Percentiles rank a stretch among this genome's conserved stretches.
phyloP scores from a whole-genome alignment of 148 eudicot genomes.

The Rhododendron kiyosumense region DNA sequence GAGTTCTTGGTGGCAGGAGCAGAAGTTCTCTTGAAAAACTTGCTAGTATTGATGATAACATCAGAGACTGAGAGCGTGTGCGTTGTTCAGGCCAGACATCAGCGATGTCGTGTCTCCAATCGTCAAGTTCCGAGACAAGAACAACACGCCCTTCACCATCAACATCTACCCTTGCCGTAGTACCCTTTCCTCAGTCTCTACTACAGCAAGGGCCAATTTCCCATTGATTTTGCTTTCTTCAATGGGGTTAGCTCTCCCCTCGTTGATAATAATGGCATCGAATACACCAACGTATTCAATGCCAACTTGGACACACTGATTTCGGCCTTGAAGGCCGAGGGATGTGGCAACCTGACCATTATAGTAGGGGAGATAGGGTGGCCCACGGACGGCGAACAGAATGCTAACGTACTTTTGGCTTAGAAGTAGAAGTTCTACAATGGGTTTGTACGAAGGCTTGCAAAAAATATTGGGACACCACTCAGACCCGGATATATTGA shows the following conservation, averaged over 20 bases:
- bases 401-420: slow-evolving; percentile 56
- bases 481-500: slow-evolving; percentile 69
- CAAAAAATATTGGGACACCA: slow-evolving; percentile 68
- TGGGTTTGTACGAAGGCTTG: slow-evolving; percentile 62
- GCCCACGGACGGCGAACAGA: slow-evolving; percentile 86
- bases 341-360: slow-evolving; percentile 47
- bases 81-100: slow-evolving; percentile 53
- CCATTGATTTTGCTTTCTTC: slow-evolving; percentile 77
- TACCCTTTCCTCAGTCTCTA: slow-evolving; percentile 79
- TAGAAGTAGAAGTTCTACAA: slow-evolving; percentile 54
- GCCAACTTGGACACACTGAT: slow-evolving; percentile 83
- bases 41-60: too few relatives aligned
- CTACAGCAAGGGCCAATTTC: slow-evolving; percentile 55
- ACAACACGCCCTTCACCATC: slow-evolving; percentile 74
- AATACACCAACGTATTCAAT: slow-evolving; percentile 82
- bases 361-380: slow-evolving; percentile 92
- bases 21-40: too few relatives aligned
- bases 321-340: slow-evolving; percentile 54
- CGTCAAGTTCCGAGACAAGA: slow-evolving; percentile 51
- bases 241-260: slow-evolving; percentile 53
- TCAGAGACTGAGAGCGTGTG: too few relatives aligned
- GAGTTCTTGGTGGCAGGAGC: too few relatives aligned
- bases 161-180: slow-evolving; percentile 95
- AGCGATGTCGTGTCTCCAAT: slow-evolving; percentile 46
- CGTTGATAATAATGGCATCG: slow-evolving; percentile 41